Percentiles rank a stretch among this genome's conserved stretches.
These are phyloP conservation scores for Alternaria viburni DNA, from an alignment of 2,329 filamentous ascomycete species.

Conservation along the genomic window DNA sequence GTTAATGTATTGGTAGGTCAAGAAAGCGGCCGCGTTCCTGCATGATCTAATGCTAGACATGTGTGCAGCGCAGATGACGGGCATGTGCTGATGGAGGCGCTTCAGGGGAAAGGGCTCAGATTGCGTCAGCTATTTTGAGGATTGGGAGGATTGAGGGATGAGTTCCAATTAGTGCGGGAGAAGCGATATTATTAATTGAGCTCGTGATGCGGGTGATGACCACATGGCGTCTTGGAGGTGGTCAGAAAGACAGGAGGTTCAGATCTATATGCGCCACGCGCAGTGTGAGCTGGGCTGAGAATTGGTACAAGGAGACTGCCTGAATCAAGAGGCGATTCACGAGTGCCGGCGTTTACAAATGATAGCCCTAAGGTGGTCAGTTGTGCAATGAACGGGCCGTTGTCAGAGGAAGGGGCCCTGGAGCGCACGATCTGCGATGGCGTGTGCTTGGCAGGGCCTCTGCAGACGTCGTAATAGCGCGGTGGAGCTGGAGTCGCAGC, in stretches of 20 bases:
- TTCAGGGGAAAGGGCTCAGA: neutral
- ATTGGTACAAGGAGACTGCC: neutral
- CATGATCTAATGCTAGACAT: constrained; percentile 11
- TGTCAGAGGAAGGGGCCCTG: neutral
- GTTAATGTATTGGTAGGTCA: constrained; percentile 1
- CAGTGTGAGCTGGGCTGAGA: neutral
- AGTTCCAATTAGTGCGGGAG: neutral
- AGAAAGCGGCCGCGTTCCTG: constrained; percentile 26
- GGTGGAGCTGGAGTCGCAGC: constrained; percentile 21
- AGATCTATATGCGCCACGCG: neutral
- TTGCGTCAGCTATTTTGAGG: neutral
- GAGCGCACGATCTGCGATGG: constrained; percentile 16
- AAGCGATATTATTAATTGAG: neutral
- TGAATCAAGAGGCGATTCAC: neutral
- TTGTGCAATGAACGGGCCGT: neutral
- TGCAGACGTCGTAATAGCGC: constrained; percentile 9
- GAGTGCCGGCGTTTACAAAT: neutral
- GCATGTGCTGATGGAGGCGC: constrained; percentile 6
- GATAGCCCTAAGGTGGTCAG: neutral
- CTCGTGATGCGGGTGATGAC: neutral
- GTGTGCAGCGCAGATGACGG: constrained; percentile 5
- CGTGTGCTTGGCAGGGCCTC: constrained; percentile 23
- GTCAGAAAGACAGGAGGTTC: neutral
- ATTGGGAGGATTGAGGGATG: neutral
- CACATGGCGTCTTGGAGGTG: constrained; percentile 3